These are phyloP conservation scores for Colletotrichum australisinense DNA, from an alignment of 2,329 filamentous ascomycete genomes.

Conservation along the genomic window DNA sequence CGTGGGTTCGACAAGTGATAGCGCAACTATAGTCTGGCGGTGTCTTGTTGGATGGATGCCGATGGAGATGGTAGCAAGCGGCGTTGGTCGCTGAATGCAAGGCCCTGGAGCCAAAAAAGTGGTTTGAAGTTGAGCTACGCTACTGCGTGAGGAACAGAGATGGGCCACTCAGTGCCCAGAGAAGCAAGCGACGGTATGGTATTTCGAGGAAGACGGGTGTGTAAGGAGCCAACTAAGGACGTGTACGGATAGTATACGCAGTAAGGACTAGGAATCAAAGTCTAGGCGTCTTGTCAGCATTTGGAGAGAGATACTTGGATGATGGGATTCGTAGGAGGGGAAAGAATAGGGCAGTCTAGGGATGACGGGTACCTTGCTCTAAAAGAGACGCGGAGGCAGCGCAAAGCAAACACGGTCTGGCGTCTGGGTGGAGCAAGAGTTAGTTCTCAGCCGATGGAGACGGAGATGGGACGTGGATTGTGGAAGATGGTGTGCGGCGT, in stretches of 20 bases:
- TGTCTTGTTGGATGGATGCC: constrained; percentile 9
- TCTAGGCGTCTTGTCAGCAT: constrained; percentile 15
- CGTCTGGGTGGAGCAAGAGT: neutral
- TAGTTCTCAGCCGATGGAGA: neutral
- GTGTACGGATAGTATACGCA: too few relatives aligned
- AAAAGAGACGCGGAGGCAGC: constrained; percentile 14
- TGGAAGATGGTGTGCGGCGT: neutral
- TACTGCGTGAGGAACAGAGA: neutral
- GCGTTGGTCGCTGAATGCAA: constrained; percentile 20
- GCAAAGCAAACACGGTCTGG: constrained; percentile 7
- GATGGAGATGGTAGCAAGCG: constrained; percentile 10
- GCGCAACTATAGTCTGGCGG: neutral
- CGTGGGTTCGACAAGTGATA: neutral
- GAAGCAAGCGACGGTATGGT: neutral
- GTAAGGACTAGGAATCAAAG: too few relatives aligned
- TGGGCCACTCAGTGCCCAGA: neutral
- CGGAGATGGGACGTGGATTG: neutral
- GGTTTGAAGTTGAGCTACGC: neutral
- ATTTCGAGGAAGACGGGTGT: constrained; percentile 3
- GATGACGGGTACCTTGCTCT: constrained; percentile 22
- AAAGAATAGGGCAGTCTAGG: constrained; percentile 3
- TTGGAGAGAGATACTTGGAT: constrained; percentile 19
- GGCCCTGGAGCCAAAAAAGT: constrained; percentile 3
- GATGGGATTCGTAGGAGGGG: neutral
- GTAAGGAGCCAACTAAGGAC: neutral